Conservation (phyloP, 164 flowering plant genomes). For the Magnolia kwangsiensis region DNA sequence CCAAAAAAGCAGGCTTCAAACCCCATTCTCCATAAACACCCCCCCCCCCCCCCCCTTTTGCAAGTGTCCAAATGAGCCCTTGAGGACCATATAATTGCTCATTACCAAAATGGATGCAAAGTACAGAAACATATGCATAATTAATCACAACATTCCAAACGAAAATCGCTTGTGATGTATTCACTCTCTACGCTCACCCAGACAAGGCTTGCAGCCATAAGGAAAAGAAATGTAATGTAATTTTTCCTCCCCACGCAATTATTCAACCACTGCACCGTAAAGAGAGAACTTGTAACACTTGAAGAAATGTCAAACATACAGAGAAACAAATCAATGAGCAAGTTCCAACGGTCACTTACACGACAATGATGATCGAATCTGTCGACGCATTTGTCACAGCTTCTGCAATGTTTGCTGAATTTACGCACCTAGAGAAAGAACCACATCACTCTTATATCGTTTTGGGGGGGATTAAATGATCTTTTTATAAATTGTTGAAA, state of each 20-base stretch:
- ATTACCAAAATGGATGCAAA: not conserved
- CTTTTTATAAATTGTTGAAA: no score
- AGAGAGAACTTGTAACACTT: not conserved
- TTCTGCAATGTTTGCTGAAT: slow-evolving; percentile 88
- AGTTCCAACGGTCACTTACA: slow-evolving; percentile 32
- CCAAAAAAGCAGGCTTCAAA: no score
- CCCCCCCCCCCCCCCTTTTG: not conserved
- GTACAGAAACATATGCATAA: not conserved
- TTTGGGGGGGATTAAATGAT: no score
- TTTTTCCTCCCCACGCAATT: slow-evolving; percentile 90
- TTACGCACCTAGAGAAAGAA: slow-evolving; percentile 58
- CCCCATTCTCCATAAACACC: no score
- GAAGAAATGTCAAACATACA: not conserved
- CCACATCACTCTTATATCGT: not conserved
- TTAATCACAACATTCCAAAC: not conserved
- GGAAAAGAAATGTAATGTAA: slow-evolving; percentile 65
- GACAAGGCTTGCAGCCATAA: slow-evolving; percentile 73
- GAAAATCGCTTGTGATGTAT: not conserved
- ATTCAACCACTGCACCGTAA: slow-evolving; percentile 73
- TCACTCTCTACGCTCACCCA: slow-evolving; percentile 47
- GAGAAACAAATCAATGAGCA: not conserved
- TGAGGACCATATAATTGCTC: not conserved
- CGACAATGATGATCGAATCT: slow-evolving; percentile 96
- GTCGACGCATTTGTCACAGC: slow-evolving; percentile 92
- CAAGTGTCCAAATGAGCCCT: not conserved